A percentile compares a stretch with the other conserved stretches of the same genome.
Conservation (phyloP, 2,329 filamentous ascomycete species). For the Exophiala oligosperma region DNA sequence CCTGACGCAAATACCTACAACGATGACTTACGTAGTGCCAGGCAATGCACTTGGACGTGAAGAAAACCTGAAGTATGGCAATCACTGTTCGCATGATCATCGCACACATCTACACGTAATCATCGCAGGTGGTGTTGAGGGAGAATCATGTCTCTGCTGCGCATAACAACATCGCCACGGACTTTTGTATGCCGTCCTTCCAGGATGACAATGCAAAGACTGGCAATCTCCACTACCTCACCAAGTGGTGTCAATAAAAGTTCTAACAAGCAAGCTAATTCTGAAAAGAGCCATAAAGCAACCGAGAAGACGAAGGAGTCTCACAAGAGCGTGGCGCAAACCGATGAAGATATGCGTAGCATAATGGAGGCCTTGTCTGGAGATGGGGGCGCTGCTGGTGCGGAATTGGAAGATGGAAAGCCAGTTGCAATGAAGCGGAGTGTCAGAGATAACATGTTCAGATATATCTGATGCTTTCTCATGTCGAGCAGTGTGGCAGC, state of each 20-base stretch:
- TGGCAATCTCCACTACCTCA: constrained; percentile 4
- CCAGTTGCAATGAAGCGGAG: constrained; percentile 71
- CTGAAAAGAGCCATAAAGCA: constrained; percentile 14
- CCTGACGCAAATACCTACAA: not conserved
- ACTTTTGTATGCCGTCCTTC: no score
- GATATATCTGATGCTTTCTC: constrained; percentile 25
- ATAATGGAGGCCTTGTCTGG: constrained; percentile 68
- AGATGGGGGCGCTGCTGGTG: constrained; percentile 68
- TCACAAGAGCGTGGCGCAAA: constrained; percentile 17
- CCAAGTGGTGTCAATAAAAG: not conserved
- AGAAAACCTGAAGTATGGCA: no score
- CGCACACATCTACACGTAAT: no score
- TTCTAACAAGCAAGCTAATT: not conserved
- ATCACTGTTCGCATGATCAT: no score
- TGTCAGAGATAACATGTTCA: constrained; percentile 75
- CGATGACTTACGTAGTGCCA: not conserved
- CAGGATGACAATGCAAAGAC: not conserved
- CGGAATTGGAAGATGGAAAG: constrained; percentile 74
- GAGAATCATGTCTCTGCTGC: not conserved
- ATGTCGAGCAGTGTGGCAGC: no score
- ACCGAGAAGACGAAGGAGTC: constrained; percentile 42
- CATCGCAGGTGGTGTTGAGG: no score
- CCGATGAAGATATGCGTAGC: constrained; percentile 65
- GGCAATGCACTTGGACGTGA: no score
- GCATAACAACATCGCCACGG: not conserved